Conservation (phyloP, 2,329 filamentous ascomycete genomes). For the Onygena corvina region DNA sequence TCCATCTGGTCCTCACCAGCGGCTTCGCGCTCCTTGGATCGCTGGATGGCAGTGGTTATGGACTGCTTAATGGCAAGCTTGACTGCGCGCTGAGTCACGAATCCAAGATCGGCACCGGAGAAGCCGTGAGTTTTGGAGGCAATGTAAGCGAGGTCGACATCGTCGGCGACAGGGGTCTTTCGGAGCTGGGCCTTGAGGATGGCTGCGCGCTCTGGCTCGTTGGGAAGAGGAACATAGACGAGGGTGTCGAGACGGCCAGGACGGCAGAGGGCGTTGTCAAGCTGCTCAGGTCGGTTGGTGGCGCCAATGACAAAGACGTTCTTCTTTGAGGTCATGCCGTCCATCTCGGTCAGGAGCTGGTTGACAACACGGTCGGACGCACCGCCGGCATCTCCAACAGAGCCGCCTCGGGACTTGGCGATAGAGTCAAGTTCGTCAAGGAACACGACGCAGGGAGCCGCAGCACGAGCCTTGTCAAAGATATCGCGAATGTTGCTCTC, state of each 20-base stretch:
- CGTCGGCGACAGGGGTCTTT: conserved; percentile 83
- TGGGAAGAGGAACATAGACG: conserved; percentile 93
- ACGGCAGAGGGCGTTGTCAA: conserved; percentile 94
- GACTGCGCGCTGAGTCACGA: conserved; percentile 96
- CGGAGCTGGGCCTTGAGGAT: conserved; percentile 94
- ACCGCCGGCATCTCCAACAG: conserved; percentile 88
- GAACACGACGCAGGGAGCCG: conserved; percentile 97
- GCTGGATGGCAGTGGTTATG: conserved; percentile 78
- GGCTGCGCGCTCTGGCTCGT: conserved; percentile 74
- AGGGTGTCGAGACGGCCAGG: conserved; percentile 97
- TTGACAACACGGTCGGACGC: conserved; percentile 99
- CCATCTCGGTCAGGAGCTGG: conserved; percentile 99
- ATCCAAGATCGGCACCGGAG: conserved; percentile 98
- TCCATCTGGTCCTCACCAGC: conserved; percentile 61
- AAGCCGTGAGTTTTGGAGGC: conserved; percentile 96
- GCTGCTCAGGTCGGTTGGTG: conserved; percentile 96
- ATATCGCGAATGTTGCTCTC: conserved; percentile 99
- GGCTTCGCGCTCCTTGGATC: conserved; percentile 77
- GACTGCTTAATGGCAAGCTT: conserved; percentile 99
- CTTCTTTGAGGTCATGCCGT: conserved; percentile 99
- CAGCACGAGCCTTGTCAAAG: conserved; percentile 97
- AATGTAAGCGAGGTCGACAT: conserved; percentile 84
- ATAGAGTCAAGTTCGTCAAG: conserved; percentile 97
- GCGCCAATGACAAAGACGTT: conserved; percentile 99
- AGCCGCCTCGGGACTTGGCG: conserved; percentile 97